Conservation (phyloP, 192 early-diverging fungal species). For the Coemansia interrupta region DNA sequence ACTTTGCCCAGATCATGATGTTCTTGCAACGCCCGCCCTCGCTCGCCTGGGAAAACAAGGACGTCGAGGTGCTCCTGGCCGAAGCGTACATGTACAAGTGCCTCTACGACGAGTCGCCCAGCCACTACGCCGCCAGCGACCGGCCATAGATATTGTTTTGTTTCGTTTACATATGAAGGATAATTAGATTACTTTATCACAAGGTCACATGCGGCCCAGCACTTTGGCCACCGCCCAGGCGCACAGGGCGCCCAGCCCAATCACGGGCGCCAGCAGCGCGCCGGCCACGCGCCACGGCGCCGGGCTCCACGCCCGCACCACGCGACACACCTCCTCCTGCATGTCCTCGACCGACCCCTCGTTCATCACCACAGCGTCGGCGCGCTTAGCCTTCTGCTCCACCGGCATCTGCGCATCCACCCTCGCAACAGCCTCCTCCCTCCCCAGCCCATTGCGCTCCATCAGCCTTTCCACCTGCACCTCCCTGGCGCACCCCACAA, state of each 20-base stretch:
- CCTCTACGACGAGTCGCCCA: slow-evolving; percentile 88
- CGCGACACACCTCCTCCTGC: slow-evolving; percentile 14
- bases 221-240: slow-evolving; percentile 25
- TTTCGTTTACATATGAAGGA: no score
- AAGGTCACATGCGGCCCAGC: not conserved
- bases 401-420: slow-evolving; percentile 83
- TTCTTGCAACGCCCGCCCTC: slow-evolving; percentile 91
- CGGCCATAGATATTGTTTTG: not conserved
- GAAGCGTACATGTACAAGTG: slow-evolving; percentile 98
- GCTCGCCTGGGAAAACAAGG: slow-evolving; percentile 78
- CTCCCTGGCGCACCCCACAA: slow-evolving; percentile 70
- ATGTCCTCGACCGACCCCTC: slow-evolving; percentile 58
- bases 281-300: slow-evolving; percentile 17
- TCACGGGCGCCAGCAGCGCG: slow-evolving; percentile 30
- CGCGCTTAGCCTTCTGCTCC: slow-evolving; percentile 69
- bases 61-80: slow-evolving; percentile 89
- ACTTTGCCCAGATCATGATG: slow-evolving; percentile 92
- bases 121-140: slow-evolving; percentile 56
- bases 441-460: slow-evolving; percentile 61
- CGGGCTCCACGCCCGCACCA: slow-evolving; percentile 29
- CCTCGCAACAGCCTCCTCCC: slow-evolving; percentile 61
- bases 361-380: slow-evolving; percentile 86
- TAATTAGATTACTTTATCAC: no score
- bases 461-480: slow-evolving; percentile 75
- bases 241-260: slow-evolving; percentile 27